Evolutionary conservation across 2,329 filamentous ascomycete genomes (phyloP).

Genomic region (Raffaelea ambrosiae): DNA sequence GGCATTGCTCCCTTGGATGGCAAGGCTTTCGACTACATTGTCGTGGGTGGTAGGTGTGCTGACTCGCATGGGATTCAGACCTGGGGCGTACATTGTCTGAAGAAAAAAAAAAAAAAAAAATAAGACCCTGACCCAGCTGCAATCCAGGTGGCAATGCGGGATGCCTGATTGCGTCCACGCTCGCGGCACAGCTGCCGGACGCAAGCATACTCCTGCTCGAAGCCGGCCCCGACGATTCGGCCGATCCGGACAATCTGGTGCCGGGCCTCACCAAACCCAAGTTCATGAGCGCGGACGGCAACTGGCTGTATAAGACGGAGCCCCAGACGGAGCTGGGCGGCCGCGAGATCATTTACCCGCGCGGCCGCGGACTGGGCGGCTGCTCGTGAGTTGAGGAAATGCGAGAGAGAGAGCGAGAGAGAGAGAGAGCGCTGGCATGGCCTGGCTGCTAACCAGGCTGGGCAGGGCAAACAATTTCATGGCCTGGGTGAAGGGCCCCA

Average conservation of each 20-base stretch:
- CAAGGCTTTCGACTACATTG: constrained; percentile 3
- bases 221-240: constrained; percentile 3
- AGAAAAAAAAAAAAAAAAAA: background rate
- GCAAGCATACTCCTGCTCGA: background rate
- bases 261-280: constrained; percentile 2
- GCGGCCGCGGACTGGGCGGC: constrained; percentile 1
- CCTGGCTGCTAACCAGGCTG: too few species aligned
- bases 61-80: too few species aligned
- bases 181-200: background rate
- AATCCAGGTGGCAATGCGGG: constrained; percentile 3
- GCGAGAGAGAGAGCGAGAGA: too few species aligned
- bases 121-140: background rate
- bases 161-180: background rate
- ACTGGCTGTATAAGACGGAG: constrained; percentile 5
- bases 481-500: constrained; percentile 4
- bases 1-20: background rate
- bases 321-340: background rate
- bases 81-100: too few species aligned
- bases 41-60: constrained; percentile 2
- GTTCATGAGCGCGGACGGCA: constrained; percentile 3
- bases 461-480: constrained; percentile 3
- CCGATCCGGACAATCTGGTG: constrained; percentile 3
- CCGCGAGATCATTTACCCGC: constrained; percentile 3
- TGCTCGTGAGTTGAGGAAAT: background rate
- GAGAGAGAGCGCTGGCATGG: too few species aligned